These are phyloP conservation scores for Dinochytrium kinnereticum DNA, from an alignment of 371 early-diverging fungal species.

Conservation along the genomic window DNA sequence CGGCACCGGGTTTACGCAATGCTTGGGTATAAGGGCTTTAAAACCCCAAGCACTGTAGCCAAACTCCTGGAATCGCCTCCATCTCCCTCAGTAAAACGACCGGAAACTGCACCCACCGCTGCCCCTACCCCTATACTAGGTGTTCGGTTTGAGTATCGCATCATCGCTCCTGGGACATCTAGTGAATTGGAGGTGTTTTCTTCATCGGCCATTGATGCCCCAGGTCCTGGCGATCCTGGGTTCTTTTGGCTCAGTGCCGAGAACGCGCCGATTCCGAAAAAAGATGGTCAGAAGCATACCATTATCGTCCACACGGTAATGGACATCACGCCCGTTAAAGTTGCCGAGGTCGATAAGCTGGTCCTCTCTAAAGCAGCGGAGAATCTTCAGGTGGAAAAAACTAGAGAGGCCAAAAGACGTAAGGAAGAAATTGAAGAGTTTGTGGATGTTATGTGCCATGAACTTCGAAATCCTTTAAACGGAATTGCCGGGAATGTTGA, in stretches of 20 bases:
- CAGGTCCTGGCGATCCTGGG: not conserved
- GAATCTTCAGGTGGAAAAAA: not conserved
- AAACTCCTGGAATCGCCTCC: not conserved
- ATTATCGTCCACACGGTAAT: constrained; percentile 6
- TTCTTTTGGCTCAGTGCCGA: constrained; percentile 9
- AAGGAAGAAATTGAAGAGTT: constrained; percentile 17
- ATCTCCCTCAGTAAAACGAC: not conserved
- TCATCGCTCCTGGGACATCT: not conserved
- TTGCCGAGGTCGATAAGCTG: not conserved
- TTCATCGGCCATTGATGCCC: not conserved
- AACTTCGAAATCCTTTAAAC: constrained; percentile 19
- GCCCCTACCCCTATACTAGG: not conserved
- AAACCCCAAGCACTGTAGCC: not conserved
- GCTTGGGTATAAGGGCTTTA: not conserved
- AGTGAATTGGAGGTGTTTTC: not conserved
- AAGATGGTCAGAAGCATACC: not conserved
- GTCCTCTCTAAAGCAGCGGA: not conserved
- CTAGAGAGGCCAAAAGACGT: constrained; percentile 3
- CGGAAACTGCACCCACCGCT: no score
- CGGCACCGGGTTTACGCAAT: not conserved
- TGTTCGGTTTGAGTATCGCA: constrained; percentile 3
- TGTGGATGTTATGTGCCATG: constrained; percentile 22
- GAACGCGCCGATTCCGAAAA: not conserved
- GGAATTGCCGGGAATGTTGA: constrained; percentile 20
- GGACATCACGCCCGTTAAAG: constrained; percentile 10